phyloP scores from a whole-genome alignment of 768 basidiomycete species.

The Leccinum uliginosum region DNA sequence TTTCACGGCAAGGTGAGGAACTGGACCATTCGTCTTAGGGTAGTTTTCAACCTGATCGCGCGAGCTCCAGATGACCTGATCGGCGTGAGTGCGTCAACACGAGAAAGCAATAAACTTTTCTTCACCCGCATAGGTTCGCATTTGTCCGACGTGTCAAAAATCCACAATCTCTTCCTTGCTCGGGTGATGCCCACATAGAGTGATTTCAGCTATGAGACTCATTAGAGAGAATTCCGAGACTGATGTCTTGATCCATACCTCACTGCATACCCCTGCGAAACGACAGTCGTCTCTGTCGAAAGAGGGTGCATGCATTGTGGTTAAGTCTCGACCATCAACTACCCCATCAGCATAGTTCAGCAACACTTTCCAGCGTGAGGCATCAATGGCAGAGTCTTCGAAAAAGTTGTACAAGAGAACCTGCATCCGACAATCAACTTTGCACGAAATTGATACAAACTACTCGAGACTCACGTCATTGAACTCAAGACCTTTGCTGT shows the following conservation, averaged over 20 bases:
- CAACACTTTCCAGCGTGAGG: conserved; percentile 57
- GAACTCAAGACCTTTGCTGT: conserved; percentile 30
- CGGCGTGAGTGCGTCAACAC: background rate
- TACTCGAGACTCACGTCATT: conserved; percentile 11
- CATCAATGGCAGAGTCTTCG: conserved; percentile 50
- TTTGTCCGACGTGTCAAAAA: conserved; percentile 56
- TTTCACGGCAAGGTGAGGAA: conserved; percentile 50
- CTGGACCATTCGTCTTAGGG: conserved; percentile 46
- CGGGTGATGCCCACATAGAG: conserved; percentile 71
- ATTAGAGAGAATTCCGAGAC: background rate
- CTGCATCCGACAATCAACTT: conserved; percentile 29
- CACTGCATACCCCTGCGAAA: conserved; percentile 54
- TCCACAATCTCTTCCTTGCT: conserved; percentile 67
- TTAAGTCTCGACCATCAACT: conserved; percentile 9
- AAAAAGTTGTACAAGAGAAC: conserved; percentile 77
- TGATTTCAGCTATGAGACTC: conserved; percentile 48
- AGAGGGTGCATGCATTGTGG: conserved; percentile 33
- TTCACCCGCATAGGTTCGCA: conserved; percentile 54
- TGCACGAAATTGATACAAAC: background rate
- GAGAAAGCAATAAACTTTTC: background rate
- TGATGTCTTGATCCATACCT: conserved; percentile 35
- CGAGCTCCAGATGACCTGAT: conserved; percentile 49
- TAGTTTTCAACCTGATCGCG: conserved; percentile 45
- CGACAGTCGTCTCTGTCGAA: conserved; percentile 43
- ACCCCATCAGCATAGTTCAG: conserved; percentile 38